phyloP scores from a whole-genome alignment of 345 rosid genomes.

The Citrus sp. region DNA sequence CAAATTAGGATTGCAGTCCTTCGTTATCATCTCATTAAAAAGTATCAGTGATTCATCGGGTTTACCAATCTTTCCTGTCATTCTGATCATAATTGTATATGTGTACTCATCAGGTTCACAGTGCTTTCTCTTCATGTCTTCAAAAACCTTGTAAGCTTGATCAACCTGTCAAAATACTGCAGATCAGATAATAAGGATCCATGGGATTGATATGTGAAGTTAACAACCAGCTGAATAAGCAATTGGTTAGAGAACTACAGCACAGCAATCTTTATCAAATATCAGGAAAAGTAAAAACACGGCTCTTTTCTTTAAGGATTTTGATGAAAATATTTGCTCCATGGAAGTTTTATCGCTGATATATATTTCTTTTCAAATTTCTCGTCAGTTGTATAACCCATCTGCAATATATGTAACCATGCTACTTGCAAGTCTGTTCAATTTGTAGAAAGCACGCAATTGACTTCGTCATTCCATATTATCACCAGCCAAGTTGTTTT shows the following conservation, averaged over 20 bases:
- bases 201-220: neutral
- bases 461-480: neutral
- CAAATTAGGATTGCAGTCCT: constrained; percentile 49
- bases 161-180: constrained; percentile 70
- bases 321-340: neutral
- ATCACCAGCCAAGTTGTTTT: neutral
- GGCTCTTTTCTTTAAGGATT: neutral
- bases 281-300: neutral
- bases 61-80: constrained; percentile 72
- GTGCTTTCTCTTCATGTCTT: constrained; percentile 69
- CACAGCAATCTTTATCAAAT: neutral
- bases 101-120: constrained; percentile 79
- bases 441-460: neutral
- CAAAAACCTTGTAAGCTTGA: constrained; percentile 63
- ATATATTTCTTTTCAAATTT: neutral
- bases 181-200: constrained; percentile 59
- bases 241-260: neutral
- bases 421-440: neutral
- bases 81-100: constrained; percentile 79
- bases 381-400: neutral
- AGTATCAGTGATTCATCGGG: constrained; percentile 47
- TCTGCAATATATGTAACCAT: neutral
- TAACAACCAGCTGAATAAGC: neutral
- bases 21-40: constrained; percentile 68
- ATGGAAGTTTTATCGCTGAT: neutral